phyloP scores from a whole-genome alignment of 371 early-diverging fungal genomes.

The Mucor velutinosus region DNA sequence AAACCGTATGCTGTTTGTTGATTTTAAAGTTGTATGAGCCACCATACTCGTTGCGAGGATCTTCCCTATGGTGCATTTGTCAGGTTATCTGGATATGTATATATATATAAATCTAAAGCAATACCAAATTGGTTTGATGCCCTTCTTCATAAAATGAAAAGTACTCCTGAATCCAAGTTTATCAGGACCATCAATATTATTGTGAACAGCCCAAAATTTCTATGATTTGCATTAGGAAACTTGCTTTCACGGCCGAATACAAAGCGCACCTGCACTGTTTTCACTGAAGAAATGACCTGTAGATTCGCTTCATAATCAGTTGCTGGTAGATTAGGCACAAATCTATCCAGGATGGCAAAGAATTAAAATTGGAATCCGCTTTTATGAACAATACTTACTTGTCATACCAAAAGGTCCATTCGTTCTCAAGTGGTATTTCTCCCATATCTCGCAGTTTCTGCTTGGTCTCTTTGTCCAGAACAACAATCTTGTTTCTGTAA shows the following conservation, averaged over 20 bases:
- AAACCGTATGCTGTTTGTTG: conserved; percentile 51
- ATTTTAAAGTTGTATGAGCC: conserved; percentile 76
- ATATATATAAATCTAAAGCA: not conserved
- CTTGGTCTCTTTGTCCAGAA: conserved; percentile 32
- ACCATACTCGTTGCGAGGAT: conserved; percentile 75
- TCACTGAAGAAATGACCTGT: conserved; percentile 57
- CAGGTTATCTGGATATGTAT: not conserved
- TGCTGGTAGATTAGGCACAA: conserved; percentile 53
- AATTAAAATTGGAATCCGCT: not conserved
- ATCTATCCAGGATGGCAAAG: conserved; percentile 29
- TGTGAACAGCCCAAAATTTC: conserved; percentile 61
- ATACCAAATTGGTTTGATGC: conserved; percentile 75
- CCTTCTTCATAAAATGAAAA: conserved; percentile 70
- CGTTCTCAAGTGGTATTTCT: conserved; percentile 49
- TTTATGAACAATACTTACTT: conserved; percentile 43
- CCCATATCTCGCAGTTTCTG: conserved; percentile 31
- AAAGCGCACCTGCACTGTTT: conserved; percentile 59
- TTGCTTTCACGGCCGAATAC: not conserved
- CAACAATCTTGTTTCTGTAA: conserved; percentile 1
- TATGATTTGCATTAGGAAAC: conserved; percentile 4
- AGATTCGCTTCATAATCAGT: conserved; percentile 64
- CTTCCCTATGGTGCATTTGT: conserved; percentile 53
- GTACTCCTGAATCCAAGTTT: conserved; percentile 51
- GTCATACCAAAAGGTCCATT: conserved; percentile 72
- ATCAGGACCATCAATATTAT: conserved; percentile 57